phyloP scores from a whole-genome alignment of 1,139 yeast genomes.

The Kurtzmaniella natalensis region DNA sequence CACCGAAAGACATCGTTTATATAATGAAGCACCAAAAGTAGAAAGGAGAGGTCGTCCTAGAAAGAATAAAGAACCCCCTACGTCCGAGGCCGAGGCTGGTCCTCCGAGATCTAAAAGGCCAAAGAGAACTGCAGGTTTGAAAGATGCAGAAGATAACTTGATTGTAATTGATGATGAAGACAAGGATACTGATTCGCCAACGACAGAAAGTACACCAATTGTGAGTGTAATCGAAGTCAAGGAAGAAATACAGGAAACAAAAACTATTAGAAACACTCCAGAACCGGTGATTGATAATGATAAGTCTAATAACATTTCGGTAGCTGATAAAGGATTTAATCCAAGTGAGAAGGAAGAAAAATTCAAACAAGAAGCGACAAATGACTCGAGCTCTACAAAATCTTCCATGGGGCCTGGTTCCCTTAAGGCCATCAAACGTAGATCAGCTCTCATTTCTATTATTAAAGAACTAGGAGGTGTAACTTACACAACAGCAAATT shows the following conservation, averaged over 20 bases:
- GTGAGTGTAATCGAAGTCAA: too few species aligned
- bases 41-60: slow-evolving; percentile 7
- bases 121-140: slow-evolving; percentile 1
- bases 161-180: slow-evolving; percentile 4
- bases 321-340: too few species aligned
- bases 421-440: slow-evolving; percentile 27
- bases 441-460: slow-evolving; percentile 29
- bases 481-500: slow-evolving; percentile 28
- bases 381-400: slow-evolving; percentile 6
- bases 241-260: too few species aligned
- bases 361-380: slow-evolving; percentile 6
- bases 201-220: too few species aligned
- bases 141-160: neutral
- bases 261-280: neutral
- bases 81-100: neutral
- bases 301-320: too few species aligned
- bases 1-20: slow-evolving; percentile 3
- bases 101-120: slow-evolving; percentile 8
- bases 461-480: slow-evolving; percentile 42
- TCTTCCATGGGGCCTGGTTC: slow-evolving; percentile 8
- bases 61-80: slow-evolving; percentile 4
- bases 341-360: neutral
- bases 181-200: too few species aligned
- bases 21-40: slow-evolving; percentile 5
- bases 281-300: neutral